Percentiles rank a stretch among this genome's conserved stretches.
These are phyloP conservation scores for Ceratobasidium sp. DNA, from an alignment of 1,284 basidiomycete species.

Conservation along the genomic window DNA sequence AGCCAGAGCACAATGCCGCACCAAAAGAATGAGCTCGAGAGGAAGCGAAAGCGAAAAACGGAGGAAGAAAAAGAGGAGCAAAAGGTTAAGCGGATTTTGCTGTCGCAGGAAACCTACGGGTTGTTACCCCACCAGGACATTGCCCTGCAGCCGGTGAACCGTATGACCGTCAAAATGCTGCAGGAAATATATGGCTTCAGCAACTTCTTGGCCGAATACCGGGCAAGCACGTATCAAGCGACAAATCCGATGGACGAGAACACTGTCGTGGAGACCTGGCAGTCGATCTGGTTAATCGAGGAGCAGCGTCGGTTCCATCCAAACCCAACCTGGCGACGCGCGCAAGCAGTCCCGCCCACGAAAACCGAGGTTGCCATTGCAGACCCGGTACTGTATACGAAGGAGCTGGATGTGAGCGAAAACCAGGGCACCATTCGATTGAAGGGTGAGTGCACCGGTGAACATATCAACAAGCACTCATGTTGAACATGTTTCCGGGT, in stretches of 20 bases:
- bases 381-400: background rate
- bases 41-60: background rate
- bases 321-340: conserved; percentile 7
- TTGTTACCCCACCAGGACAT: background rate
- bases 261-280: background rate
- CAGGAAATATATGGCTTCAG: background rate
- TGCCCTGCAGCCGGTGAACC: background rate
- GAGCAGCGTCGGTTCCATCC: background rate
- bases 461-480: background rate
- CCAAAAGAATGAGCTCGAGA: background rate
- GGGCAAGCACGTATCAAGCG: background rate
- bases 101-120: background rate
- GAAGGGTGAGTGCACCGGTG: background rate
- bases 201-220: background rate
- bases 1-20: too few relatives aligned
- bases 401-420: background rate
- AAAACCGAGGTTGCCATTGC: background rate
- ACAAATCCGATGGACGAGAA: background rate
- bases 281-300: background rate
- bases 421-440: background rate
- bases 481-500: background rate
- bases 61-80: background rate
- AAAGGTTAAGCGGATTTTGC: background rate
- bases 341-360: background rate
- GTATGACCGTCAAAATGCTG: background rate